Evolutionary conservation across 2,329 filamentous ascomycete genomes (phyloP).

Genomic region (Lachnellula hyalina): DNA sequence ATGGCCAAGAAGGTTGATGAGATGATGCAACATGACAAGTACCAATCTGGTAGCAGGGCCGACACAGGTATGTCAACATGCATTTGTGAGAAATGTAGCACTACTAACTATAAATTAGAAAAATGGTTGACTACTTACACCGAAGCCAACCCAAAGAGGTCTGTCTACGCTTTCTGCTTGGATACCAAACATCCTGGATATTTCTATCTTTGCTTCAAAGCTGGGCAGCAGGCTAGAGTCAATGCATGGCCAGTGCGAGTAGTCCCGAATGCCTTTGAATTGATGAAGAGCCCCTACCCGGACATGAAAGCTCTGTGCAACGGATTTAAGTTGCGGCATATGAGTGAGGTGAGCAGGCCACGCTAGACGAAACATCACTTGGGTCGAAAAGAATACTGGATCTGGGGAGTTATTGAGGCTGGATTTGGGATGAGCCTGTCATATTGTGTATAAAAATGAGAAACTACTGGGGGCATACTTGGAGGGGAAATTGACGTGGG

Average conservation of each 20-base stretch:
- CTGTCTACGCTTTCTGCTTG: conserved; percentile 92
- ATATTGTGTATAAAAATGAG: conserved; percentile 11
- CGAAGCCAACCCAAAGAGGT: conserved; percentile 89
- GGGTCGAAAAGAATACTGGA: background rate
- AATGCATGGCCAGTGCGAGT: conserved; percentile 83
- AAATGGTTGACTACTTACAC: conserved; percentile 96
- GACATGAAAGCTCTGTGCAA: conserved; percentile 96
- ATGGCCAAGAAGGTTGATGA: conserved; percentile 98
- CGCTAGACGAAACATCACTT: conserved; percentile 5
- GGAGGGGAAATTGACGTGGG: background rate
- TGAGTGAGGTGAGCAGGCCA: conserved; percentile 24
- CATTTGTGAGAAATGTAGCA: conserved; percentile 5
- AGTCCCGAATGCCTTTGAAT: conserved; percentile 87
- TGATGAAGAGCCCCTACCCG: conserved; percentile 83
- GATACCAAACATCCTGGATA: conserved; percentile 89
- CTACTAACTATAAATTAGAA: conserved; percentile 48
- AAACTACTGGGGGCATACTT: background rate
- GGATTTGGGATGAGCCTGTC: background rate
- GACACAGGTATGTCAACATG: conserved; percentile 68
- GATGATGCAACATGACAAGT: conserved; percentile 92
- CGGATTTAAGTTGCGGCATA: conserved; percentile 67
- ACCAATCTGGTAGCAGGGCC: conserved; percentile 71
- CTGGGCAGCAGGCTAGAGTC: conserved; percentile 66
- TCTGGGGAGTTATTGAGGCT: conserved; percentile 7
- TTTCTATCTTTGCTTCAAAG: conserved; percentile 96